These are phyloP conservation scores for Globisporangium nunn DNA, from an alignment of 352 stramenopile genomes.

Conservation along the genomic window DNA sequence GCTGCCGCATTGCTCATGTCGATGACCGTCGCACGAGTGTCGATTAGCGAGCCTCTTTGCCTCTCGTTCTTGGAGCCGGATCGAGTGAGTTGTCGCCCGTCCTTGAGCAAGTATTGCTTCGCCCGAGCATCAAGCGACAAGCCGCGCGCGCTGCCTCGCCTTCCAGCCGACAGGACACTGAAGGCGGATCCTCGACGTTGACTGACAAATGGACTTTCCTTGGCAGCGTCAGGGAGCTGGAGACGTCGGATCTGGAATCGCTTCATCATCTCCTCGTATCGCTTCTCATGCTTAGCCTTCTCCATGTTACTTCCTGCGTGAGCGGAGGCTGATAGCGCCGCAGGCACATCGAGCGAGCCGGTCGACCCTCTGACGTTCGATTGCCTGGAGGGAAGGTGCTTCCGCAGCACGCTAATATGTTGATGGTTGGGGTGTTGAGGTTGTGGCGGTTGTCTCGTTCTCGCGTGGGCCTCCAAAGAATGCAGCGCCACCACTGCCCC, in stretches of 20 bases:
- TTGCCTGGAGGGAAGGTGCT: neutral
- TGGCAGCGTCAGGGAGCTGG: neutral
- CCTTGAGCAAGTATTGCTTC: neutral
- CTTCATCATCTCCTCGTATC: conserved; percentile 16
- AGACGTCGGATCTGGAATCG: conserved; percentile 8
- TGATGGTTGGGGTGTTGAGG: neutral
- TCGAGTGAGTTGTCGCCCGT: neutral
- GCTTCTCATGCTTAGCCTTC: conserved; percentile 2
- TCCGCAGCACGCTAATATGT: conserved; percentile 1
- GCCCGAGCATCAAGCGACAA: neutral
- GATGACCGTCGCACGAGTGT: neutral
- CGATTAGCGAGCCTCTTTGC: neutral
- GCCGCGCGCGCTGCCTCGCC: neutral
- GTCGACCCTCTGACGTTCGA: neutral
- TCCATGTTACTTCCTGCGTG: neutral
- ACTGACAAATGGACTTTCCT: neutral
- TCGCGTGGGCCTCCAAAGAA: neutral
- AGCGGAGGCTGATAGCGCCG: neutral
- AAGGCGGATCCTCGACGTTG: neutral
- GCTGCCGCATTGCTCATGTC: neutral
- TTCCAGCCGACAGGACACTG: neutral
- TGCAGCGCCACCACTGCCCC: neutral
- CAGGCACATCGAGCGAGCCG: neutral
- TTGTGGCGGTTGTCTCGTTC: neutral
- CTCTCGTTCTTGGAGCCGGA: neutral